A percentile compares a stretch with the other conserved stretches of the same genome.
Conservation (phyloP, 2,329 filamentous ascomycete genomes). For the Pseudopithomyces maydicus region DNA sequence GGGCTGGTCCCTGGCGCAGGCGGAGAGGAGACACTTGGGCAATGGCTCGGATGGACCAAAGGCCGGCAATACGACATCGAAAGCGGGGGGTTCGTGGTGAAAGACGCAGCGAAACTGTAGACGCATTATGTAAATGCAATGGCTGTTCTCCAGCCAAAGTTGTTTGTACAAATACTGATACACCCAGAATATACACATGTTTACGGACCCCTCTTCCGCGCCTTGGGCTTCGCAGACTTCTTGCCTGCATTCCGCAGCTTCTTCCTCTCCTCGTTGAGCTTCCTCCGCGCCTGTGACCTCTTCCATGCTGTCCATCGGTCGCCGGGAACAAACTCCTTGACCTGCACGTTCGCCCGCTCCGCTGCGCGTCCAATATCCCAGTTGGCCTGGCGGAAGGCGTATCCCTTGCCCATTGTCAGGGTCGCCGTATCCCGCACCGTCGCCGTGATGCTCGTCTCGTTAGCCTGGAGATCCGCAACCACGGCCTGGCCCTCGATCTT, state of each 20-base stretch:
- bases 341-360: conserved; percentile 63
- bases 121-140: background rate
- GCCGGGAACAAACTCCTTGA: conserved; percentile 60
- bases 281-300: conserved; percentile 59
- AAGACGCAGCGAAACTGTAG: conserved; percentile 46
- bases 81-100: conserved; percentile 45
- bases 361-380: conserved; percentile 70
- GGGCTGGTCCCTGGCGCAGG: conserved; percentile 70
- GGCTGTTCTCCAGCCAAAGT: background rate
- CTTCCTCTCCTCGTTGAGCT: conserved; percentile 60
- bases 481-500: conserved; percentile 20
- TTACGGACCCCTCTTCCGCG: conserved; percentile 30
- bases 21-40: conserved; percentile 69
- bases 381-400: conserved; percentile 69
- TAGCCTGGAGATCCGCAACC: conserved; percentile 27
- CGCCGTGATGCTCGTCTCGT: conserved; percentile 22
- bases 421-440: conserved; percentile 32
- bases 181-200: conserved; percentile 16
- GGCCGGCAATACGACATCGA: conserved; percentile 72
- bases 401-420: conserved; percentile 54
- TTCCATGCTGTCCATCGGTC: conserved; percentile 70
- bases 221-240: conserved; percentile 33
- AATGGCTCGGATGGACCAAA: conserved; percentile 79
- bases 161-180: conserved; percentile 32
- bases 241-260: conserved; percentile 55